phyloP scores from a whole-genome alignment of 495 filamentous ascomycete genomes.

The Xylaria nigripes region DNA sequence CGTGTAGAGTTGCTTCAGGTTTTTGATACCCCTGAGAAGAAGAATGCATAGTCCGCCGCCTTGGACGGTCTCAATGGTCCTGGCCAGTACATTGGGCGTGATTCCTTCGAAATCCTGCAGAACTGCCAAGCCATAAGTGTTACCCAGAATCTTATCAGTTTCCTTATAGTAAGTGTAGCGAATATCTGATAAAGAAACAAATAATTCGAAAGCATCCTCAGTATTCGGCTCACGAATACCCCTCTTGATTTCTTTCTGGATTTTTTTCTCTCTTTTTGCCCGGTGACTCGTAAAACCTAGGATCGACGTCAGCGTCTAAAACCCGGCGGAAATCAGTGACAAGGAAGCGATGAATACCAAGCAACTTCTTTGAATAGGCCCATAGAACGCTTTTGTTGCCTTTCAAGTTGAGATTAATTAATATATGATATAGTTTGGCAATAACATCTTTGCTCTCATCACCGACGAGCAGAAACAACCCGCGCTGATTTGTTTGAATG shows the following conservation, averaged over 20 bases:
- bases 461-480: conserved; percentile 94
- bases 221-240: conserved; percentile 91
- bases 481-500: conserved; percentile 91
- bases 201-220: conserved; percentile 96
- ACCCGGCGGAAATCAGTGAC: conserved; percentile 16
- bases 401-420: conserved; percentile 81
- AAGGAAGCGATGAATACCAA: conserved; percentile 41
- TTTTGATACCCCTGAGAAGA: conserved; percentile 92
- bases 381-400: conserved; percentile 96
- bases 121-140: conserved; percentile 93
- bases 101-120: conserved; percentile 97
- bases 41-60: conserved; percentile 88
- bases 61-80: conserved; percentile 96
- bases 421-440: conserved; percentile 88
- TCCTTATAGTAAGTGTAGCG: conserved; percentile 99
- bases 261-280: conserved; percentile 95
- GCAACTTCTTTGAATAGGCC: conserved; percentile 98
- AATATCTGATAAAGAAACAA: conserved; percentile 92
- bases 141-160: conserved; percentile 98
- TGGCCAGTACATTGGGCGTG: conserved; percentile 88
- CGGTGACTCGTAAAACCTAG: conserved; percentile 55
- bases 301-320: conserved; percentile 1
- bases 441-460: conserved; percentile 97
- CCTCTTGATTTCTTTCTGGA: conserved; percentile 95
- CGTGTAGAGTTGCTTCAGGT: conserved; percentile 94